Percentiles rank a stretch among this genome's conserved stretches.
phyloP scores from a whole-genome alignment of 2,329 filamentous ascomycete genomes.

The Aureobasidium leucospermi region DNA sequence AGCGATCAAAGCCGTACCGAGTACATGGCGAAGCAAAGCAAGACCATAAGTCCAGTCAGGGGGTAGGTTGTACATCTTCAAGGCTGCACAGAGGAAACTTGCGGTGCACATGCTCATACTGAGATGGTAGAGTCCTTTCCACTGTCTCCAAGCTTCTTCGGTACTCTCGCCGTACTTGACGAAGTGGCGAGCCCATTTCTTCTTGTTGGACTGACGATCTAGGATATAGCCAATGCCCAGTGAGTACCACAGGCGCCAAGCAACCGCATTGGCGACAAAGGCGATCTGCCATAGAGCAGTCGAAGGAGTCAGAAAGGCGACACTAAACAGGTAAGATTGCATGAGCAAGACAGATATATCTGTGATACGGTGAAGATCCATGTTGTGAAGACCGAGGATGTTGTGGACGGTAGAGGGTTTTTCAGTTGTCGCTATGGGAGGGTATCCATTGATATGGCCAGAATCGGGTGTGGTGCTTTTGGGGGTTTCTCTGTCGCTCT shows the following conservation, averaged over 20 bases:
- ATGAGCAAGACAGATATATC: constrained; percentile 76
- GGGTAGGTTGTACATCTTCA: constrained; percentile 93
- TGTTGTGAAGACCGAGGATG: constrained; percentile 71
- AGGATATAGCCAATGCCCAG: constrained; percentile 81
- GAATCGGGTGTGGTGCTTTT: constrained; percentile 33
- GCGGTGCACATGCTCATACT: constrained; percentile 85
- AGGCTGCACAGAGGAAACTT: constrained; percentile 82
- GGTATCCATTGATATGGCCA: constrained; percentile 30
- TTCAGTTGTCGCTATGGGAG: constrained; percentile 35
- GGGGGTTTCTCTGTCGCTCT: constrained; percentile 32
- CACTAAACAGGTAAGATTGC: constrained; percentile 63
- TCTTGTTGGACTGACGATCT: constrained; percentile 76
- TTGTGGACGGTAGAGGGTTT: constrained; percentile 69
- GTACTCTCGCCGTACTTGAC: constrained; percentile 90
- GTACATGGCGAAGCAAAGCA: constrained; percentile 75
- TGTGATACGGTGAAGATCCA: constrained; percentile 81
- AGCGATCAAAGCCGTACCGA: constrained; percentile 72
- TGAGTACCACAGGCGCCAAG: constrained; percentile 89
- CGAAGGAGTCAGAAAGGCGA: constrained; percentile 70
- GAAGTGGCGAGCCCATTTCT: constrained; percentile 95
- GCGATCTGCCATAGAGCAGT: constrained; percentile 67
- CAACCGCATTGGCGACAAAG: constrained; percentile 71
- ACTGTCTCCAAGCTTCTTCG: constrained; percentile 91
- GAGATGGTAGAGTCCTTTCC: constrained; percentile 93
- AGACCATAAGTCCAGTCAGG: constrained; percentile 81